Evolutionary conservation across 805 yeast genomes (phyloP), one percentile per base, ranked within the genome.

Genomic region (Kazachstania bromeliacearum): DNA sequence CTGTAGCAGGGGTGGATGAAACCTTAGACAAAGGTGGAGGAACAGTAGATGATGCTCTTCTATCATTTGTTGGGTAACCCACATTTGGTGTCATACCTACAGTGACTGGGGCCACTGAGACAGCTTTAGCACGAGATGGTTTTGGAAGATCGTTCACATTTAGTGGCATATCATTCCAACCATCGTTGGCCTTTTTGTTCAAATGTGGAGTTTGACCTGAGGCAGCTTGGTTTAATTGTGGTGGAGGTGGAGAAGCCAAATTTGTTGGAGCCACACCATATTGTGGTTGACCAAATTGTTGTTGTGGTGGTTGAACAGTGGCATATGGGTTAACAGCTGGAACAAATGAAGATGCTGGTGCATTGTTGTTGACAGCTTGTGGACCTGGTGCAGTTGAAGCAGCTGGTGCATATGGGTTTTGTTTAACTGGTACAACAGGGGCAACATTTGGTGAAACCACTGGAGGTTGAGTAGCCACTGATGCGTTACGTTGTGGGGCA

Each of bases 211-310:
- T 51, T 46, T 59, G 64, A 14, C 64, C 63, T 24, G 62, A 57
- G 5, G 53, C 35, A 44, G 48, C 53, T 36, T 47, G 45, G 21
- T 54, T 45, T 40, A 55, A 49, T 10, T 21, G 10, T 13, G 66
- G 66, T 30, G 66, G 63, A 32, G 62, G 63, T 39, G 57, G 60
- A 7, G 25, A 9, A n/a, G n/a, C n/a, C n/a, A n/a, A n/a, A n/a
- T n/a, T n/a, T 10, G 33, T 14, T 21, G 23, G 22, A 16, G 31
- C 13, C n/a, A 15, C 17, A n/a, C 16, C 17, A 23, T n/a, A 10
- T 10, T 9, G n/a, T 14, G 29, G 12, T 22, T 24, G 35, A 17
- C 26, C 28, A 7, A 21, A 31, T 21, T 21, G 9, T 15, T 24
- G 35, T 16, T 24, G 35, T n/a, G 29, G 17, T 23, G 55, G 49